Evolutionary conservation across 2,329 filamentous ascomycete species (phyloP).

Genomic region (Graphilbum sp.): DNA sequence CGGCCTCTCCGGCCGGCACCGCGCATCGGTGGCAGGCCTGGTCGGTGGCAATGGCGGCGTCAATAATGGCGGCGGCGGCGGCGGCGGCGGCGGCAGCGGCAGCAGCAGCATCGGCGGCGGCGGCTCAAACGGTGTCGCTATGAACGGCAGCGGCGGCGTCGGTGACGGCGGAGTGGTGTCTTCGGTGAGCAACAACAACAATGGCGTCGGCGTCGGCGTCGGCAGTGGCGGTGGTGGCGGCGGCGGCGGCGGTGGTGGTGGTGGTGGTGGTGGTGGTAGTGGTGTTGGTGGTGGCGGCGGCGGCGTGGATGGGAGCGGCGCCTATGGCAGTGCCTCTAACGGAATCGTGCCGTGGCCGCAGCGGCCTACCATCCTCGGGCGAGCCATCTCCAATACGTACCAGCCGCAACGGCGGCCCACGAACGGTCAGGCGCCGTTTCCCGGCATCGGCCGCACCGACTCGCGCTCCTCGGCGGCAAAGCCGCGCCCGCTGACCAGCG

Average conservation of each 20-base stretch:
- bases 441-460: constrained; percentile 14
- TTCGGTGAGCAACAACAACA: constrained; percentile 7
- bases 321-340: no score
- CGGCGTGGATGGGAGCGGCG: constrained; percentile 10
- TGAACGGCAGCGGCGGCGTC: constrained; percentile 9
- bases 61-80: background rate
- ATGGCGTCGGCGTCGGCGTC: background rate
- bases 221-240: background rate
- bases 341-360: constrained; percentile 31
- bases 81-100: constrained; percentile 2
- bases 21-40: background rate
- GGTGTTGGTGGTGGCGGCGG: constrained; percentile 3
- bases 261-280: no score
- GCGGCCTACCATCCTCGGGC: constrained; percentile 49
- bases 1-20: background rate
- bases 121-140: constrained; percentile 3
- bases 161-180: constrained; percentile 12
- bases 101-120: constrained; percentile 8
- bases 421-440: constrained; percentile 17
- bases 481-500: constrained; percentile 29
- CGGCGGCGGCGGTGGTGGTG: constrained; percentile 9
- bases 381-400: constrained; percentile 69
- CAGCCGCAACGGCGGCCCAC: constrained; percentile 44
- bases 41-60: background rate
- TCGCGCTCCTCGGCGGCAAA: constrained; percentile 27